Evolutionary conservation across 176 grass and related monocot genomes (phyloP).

Genomic region (Sorghum bicolor): Sorghum_bicolor_NCBIv3 NC_012870.2:47286501-47287000

Average conservation of each 20-base stretch:
- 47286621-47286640: background rate
- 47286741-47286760: conserved; percentile 82
- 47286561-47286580: background rate
- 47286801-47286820: conserved; percentile 11
- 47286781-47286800: conserved; percentile 70
- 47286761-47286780: conserved; percentile 88
- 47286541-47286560: no score
- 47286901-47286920: conserved; percentile 14
- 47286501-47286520: no score
- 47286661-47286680: conserved; percentile 54
- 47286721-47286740: conserved; percentile 84
- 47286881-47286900: conserved; percentile 63
- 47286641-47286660: conserved; percentile 6
- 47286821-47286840: conserved; percentile 7
- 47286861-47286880: conserved; percentile 35
- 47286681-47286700: conserved; percentile 79
- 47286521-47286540: no score
- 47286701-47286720: conserved; percentile 92
- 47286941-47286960: background rate
- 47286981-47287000: background rate
- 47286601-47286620: background rate
- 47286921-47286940: background rate
- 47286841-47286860: conserved; percentile 28
- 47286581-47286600: background rate
- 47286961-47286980: background rate